Evolutionary conservation across 331 rosid species (phyloP).

Genomic region (Cydonia oblonga): DNA sequence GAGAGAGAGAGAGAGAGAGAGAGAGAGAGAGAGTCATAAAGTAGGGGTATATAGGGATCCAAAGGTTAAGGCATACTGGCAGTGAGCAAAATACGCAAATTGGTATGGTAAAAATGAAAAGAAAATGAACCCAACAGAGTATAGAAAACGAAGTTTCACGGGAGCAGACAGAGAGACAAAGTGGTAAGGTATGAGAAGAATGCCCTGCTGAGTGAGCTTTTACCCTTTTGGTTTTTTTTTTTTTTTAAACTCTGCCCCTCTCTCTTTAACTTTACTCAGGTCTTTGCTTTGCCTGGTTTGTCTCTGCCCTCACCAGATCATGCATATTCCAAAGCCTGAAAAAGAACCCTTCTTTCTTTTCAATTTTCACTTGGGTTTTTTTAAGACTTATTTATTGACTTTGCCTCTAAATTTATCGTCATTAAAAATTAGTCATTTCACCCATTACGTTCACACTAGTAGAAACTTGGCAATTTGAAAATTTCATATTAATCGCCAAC

Average conservation of each 20-base stretch:
- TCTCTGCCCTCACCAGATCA: not conserved
- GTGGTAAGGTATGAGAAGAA: constrained; percentile 20
- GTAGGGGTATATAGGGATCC: constrained; percentile 13
- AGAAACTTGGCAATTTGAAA: no score
- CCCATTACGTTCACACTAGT: no score
- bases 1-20: constrained; percentile 7
- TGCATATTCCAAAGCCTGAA: constrained; percentile 28
- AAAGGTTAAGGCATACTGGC: not conserved
- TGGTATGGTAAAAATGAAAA: constrained; percentile 13
- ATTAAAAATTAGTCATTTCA: no score
- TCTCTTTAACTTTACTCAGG: constrained; percentile 19
- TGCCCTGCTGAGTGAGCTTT: not conserved
- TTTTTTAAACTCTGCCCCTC: constrained; percentile 15
- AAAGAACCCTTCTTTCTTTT: constrained; percentile 4
- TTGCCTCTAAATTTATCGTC: no score
- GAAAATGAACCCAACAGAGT: constrained; percentile 6
- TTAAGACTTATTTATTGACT: not conserved
- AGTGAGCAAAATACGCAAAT: not conserved
- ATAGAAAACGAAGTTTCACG: constrained; percentile 37
- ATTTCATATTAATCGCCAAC: no score
- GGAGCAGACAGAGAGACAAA: constrained; percentile 48
- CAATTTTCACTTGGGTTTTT: not conserved
- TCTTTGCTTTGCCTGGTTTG: constrained; percentile 16
- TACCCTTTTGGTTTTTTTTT: constrained; percentile 11
- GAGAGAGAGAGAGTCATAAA: constrained; percentile 7